Evolutionary conservation across 768 basidiomycete genomes (phyloP), one percentile per base, ranked within the genome.

Genomic region (Leccinum variicolor): DNA sequence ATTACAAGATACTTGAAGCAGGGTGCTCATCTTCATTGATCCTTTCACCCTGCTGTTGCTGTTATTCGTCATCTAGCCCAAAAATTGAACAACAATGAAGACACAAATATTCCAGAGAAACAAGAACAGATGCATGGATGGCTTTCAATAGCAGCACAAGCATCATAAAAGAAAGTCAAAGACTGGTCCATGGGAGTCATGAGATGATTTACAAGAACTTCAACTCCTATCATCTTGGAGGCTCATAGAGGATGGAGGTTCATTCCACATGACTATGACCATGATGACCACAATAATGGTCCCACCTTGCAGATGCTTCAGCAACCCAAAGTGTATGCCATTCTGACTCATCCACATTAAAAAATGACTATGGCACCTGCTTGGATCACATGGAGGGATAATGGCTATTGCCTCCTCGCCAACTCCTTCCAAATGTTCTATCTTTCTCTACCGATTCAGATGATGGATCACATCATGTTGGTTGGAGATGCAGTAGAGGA

Each of bases 361-460:
- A 19, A 47, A 1, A 60, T 60, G 52, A 9, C 10, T 5, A 33
- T 46, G 7, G 33, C 41, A 0, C n/a, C 59, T 15, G 26, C 52
- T 4, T 58, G 56, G 60, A 48, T 41, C 14, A 61, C 58, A 53
- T 60, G 59, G 48, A 8, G 23, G 4, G 55, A 60, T 7, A 52
- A 60, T 60, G 59, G 55, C 1, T 60, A 57, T 39, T 21, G 39
- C 3, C 8, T 60, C 2, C 59, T 60, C 3, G 21, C 31, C 0
- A 14, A 52, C 14, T 58, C 52, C 6, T 58, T 61, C 13, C 56
- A 58, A 23, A 54, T 54, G 49, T 61, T 58, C 5, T 58, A 61
- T 39, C n/a, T 34, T 14, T 8, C 33, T 11, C 4, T 11, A 19
- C 36, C 54, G 0, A 17, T 29, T 6, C 14, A 7, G 2, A 29